Conservation (phyloP, 2,329 filamentous ascomycete genomes). For the Juglanconis oblonga region DNA sequence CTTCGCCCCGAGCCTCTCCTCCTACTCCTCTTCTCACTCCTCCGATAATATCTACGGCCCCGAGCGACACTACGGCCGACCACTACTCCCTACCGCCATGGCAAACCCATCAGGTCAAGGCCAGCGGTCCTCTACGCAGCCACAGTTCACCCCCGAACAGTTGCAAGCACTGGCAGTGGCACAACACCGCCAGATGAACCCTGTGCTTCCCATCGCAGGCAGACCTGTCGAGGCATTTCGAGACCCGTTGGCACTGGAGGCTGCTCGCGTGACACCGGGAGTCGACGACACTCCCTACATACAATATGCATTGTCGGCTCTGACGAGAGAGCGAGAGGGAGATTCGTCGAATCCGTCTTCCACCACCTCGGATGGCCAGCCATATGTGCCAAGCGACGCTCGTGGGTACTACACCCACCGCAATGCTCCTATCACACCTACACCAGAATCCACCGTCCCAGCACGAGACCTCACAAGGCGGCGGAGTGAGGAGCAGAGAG, state of each 20-base stretch:
- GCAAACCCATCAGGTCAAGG: conserved; percentile 22
- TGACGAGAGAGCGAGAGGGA: conserved; percentile 71
- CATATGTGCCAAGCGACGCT: conserved; percentile 31
- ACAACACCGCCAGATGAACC: conserved; percentile 3
- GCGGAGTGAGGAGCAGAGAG: conserved; percentile 15
- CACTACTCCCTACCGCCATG: conserved; percentile 22
- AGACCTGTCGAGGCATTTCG: conserved; percentile 37
- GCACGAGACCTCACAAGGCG: neutral
- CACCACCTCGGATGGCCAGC: conserved; percentile 29
- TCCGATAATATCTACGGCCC: conserved; percentile 42
- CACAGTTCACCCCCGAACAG: conserved; percentile 21
- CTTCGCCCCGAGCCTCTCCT: conserved; percentile 38
- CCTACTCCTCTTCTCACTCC: conserved; percentile 31
- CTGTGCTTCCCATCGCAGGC: conserved; percentile 8
- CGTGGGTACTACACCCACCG: conserved; percentile 36
- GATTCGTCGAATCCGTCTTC: conserved; percentile 51
- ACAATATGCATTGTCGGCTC: conserved; percentile 82
- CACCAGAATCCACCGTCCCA: neutral
- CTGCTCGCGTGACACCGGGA: conserved; percentile 64
- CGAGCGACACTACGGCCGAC: conserved; percentile 36
- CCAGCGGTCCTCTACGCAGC: conserved; percentile 19
- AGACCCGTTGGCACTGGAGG: conserved; percentile 49
- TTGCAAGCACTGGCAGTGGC: conserved; percentile 18
- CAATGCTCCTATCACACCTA: conserved; percentile 3
- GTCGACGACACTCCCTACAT: conserved; percentile 86